Conservation (phyloP, 176 grass and related monocot genomes). For the Bromus sterilis region DNA sequence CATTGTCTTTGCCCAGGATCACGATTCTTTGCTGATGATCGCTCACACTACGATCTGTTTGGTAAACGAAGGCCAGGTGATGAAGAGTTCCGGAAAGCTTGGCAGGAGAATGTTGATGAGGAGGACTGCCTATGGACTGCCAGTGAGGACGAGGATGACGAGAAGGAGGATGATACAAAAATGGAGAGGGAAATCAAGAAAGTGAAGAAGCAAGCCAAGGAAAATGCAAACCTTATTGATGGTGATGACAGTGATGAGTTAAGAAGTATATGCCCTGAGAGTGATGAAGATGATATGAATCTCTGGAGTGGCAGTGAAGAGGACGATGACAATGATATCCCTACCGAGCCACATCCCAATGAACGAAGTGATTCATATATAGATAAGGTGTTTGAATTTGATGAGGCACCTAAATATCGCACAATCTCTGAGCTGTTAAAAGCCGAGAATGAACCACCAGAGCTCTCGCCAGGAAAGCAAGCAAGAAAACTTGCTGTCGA, state of each 20-base stretch:
- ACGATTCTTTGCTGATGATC: slow-evolving; percentile 52
- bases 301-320: slow-evolving; percentile 92
- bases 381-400: slow-evolving; percentile 97
- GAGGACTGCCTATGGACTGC: slow-evolving; percentile 91
- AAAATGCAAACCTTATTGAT: slow-evolving; percentile 76
- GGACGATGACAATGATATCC: slow-evolving; percentile 65
- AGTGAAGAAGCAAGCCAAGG: slow-evolving; percentile 59
- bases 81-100: slow-evolving; percentile 87
- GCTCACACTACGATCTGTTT: slow-evolving; percentile 60
- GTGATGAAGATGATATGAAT: slow-evolving; percentile 72
- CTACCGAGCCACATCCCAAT: slow-evolving; percentile 59
- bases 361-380: slow-evolving; percentile 74
- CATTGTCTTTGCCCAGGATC: slow-evolving; percentile 28
- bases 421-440: slow-evolving; percentile 78
- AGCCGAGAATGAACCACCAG: slow-evolving; percentile 82
- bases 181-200: slow-evolving; percentile 85
- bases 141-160: slow-evolving; percentile 72
- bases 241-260: slow-evolving; percentile 78
- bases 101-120: slow-evolving; percentile 70
- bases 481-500: slow-evolving; percentile 87
- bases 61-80: slow-evolving; percentile 70
- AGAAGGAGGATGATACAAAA: slow-evolving; percentile 47
- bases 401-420: slow-evolving; percentile 77
- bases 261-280: slow-evolving; percentile 83
- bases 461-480: slow-evolving; percentile 87